A percentile compares a stretch with the other conserved stretches of the same genome.
These are phyloP conservation scores for Candida broadrunensis DNA, from an alignment of 805 yeast genomes.

Conservation along the genomic window DNA sequence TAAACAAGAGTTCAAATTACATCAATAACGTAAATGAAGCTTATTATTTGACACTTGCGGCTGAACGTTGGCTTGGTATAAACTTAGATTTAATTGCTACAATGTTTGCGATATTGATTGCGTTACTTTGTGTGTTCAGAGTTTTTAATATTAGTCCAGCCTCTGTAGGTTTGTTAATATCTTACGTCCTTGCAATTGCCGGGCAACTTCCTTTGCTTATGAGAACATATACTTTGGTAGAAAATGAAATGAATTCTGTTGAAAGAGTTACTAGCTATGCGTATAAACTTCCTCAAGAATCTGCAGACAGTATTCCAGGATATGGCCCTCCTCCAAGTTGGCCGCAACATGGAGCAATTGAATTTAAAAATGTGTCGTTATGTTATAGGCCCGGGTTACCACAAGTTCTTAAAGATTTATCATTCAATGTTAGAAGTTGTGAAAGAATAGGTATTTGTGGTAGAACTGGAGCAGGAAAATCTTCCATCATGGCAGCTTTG, in stretches of 20 bases:
- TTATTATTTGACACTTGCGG: constrained; percentile 57
- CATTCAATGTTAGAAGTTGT: constrained; percentile 41
- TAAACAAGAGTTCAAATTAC: constrained; percentile 40
- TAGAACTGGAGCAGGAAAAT: constrained; percentile 81
- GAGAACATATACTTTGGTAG: constrained; percentile 66
- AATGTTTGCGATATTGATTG: constrained; percentile 48
- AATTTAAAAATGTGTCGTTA: constrained; percentile 46
- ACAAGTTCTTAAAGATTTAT: constrained; percentile 46
- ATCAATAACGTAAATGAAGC: constrained; percentile 68
- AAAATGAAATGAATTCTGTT: constrained; percentile 74
- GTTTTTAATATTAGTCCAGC: constrained; percentile 61
- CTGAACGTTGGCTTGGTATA: constrained; percentile 73
- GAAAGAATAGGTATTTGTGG: constrained; percentile 83
- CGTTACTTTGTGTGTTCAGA: constrained; percentile 58
- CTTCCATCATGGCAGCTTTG: constrained; percentile 58
- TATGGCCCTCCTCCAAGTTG: constrained; percentile 39
- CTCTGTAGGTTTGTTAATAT: constrained; percentile 65
- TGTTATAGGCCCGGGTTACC: constrained; percentile 58
- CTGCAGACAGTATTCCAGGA: constrained; percentile 48
- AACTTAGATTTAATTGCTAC: constrained; percentile 57
- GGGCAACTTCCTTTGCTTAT: constrained; percentile 59
- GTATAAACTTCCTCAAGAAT: constrained; percentile 58
- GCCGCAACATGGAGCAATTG: constrained; percentile 47
- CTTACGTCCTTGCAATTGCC: constrained; percentile 55
- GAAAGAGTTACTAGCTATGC: constrained; percentile 72